Evolutionary conservation across 768 basidiomycete species (phyloP).

Genomic region (Suillus cothurnatus): DNA sequence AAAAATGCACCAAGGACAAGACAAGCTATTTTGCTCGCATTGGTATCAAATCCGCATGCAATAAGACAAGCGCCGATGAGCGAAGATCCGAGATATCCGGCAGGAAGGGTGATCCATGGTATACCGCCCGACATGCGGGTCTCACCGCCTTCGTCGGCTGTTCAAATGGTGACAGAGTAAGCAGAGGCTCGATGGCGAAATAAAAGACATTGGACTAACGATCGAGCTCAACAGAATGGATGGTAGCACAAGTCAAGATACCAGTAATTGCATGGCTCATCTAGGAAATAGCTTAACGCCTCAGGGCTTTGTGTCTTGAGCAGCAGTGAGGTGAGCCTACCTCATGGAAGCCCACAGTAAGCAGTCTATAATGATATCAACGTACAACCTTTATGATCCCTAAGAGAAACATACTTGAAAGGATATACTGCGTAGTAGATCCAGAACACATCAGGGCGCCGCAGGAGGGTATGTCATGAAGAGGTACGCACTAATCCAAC

Average conservation of each 20-base stretch:
- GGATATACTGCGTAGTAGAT: constrained; percentile 67
- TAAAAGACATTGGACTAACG: constrained; percentile 50
- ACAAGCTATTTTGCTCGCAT: constrained; percentile 84
- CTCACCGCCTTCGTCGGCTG: constrained; percentile 87
- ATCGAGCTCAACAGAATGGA: constrained; percentile 85
- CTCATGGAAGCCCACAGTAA: constrained; percentile 91
- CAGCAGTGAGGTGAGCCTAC: constrained; percentile 36
- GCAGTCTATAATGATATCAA: constrained; percentile 46
- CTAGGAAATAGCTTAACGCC: constrained; percentile 36
- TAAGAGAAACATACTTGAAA: constrained; percentile 70
- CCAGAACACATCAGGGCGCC: constrained; percentile 5
- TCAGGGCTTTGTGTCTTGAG: constrained; percentile 1
- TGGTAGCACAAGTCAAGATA: constrained; percentile 81
- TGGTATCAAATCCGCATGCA: constrained; percentile 85
- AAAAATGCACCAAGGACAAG: constrained; percentile 85
- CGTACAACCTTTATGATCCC: constrained; percentile 3
- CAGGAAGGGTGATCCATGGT: constrained; percentile 76
- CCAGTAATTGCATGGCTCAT: constrained; percentile 88
- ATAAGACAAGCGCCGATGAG: constrained; percentile 88
- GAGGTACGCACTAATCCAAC: constrained; percentile 63
- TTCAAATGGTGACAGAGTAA: constrained; percentile 15
- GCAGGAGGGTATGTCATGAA: neutral
- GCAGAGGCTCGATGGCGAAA: constrained; percentile 2
- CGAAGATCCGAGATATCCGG: constrained; percentile 85
- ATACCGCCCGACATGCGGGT: constrained; percentile 89